Percentiles rank a stretch among this genome's conserved stretches.
Conservation (phyloP, 2,329 filamentous ascomycete genomes). For the Diaporthe vexans region DNA sequence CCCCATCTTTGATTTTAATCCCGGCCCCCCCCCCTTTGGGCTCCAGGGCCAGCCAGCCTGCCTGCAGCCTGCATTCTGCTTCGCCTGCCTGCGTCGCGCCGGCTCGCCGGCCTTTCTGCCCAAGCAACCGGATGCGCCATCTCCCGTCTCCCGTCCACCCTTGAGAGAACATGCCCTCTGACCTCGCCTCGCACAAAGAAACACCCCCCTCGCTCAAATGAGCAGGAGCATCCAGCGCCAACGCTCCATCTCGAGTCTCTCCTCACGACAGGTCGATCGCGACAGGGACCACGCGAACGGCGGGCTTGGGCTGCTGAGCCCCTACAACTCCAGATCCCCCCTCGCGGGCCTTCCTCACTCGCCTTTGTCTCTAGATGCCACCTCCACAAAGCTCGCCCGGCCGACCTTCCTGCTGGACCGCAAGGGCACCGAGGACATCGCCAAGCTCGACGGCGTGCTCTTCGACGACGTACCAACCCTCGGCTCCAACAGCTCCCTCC, state of each 20-base stretch:
- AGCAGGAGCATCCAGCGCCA: conserved; percentile 42
- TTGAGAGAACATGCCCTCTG: conserved; percentile 34
- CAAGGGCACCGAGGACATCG: conserved; percentile 40
- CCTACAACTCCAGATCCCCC: conserved; percentile 42
- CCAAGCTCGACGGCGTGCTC: conserved; percentile 43
- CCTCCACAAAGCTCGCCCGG: conserved; percentile 35
- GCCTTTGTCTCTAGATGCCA: conserved; percentile 39
- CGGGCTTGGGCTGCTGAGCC: conserved; percentile 40
- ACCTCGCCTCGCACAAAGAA: conserved; percentile 31
- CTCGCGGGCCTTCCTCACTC: conserved; percentile 41
- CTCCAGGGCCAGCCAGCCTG: conserved; percentile 14
- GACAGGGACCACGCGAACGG: conserved; percentile 40
- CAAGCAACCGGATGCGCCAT: conserved; percentile 27
- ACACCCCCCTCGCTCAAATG: conserved; percentile 38
- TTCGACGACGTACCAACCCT: conserved; percentile 44
- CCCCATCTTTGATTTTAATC: conserved; percentile 14
- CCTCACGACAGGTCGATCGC: conserved; percentile 40
- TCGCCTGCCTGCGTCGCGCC: conserved; percentile 23
- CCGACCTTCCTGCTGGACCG: conserved; percentile 40
- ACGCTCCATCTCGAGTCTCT: conserved; percentile 43
- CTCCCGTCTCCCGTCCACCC: neutral
- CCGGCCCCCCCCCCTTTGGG: neutral
- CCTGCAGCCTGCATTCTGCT: neutral
- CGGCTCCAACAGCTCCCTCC: conserved; percentile 40
- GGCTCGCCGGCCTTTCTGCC: conserved; percentile 24